Evolutionary conservation across 371 early-diverging fungal species (phyloP).

Genomic region (Apophysomyces ossiformis): DNA sequence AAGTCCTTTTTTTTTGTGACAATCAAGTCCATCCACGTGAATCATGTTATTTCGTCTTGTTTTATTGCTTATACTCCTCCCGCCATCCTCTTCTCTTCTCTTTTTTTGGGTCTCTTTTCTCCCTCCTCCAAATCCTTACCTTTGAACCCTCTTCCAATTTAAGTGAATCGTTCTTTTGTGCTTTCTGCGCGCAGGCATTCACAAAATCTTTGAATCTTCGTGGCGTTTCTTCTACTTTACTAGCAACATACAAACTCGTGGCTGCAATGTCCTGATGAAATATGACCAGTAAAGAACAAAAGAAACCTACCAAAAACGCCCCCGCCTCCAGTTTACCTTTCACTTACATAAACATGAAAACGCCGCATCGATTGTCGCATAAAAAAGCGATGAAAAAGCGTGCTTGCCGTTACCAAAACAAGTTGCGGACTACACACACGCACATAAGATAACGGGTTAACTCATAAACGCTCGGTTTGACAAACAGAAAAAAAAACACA

Average conservation of each 20-base stretch:
- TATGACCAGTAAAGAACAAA: background rate
- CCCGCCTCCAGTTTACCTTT: background rate
- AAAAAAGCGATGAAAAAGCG: constrained; percentile 82
- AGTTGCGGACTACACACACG: constrained; percentile 57
- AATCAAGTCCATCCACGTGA: constrained; percentile 6
- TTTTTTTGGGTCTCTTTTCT: no score
- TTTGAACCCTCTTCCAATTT: constrained; percentile 48
- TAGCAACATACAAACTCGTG: constrained; percentile 75
- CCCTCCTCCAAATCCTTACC: constrained; percentile 18
- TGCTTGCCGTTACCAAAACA: constrained; percentile 71
- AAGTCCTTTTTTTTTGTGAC: constrained; percentile 50
- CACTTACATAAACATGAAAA: constrained; percentile 69
- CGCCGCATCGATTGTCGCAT: constrained; percentile 75
- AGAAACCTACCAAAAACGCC: background rate
- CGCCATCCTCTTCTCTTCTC: background rate
- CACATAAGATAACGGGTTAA: background rate
- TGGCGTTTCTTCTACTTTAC: constrained; percentile 81
- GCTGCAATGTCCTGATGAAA: constrained; percentile 74
- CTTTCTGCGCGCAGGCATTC: constrained; percentile 60
- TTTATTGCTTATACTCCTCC: constrained; percentile 19
- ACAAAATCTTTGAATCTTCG: constrained; percentile 68
- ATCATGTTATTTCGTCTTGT: constrained; percentile 8
- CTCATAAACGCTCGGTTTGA: background rate
- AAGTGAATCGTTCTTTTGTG: constrained; percentile 60
- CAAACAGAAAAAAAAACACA: constrained; percentile 3